These are phyloP conservation scores for Westerdykella aurantiaca DNA, from an alignment of 2,329 filamentous ascomycete species.

Conservation along the genomic window DNA sequence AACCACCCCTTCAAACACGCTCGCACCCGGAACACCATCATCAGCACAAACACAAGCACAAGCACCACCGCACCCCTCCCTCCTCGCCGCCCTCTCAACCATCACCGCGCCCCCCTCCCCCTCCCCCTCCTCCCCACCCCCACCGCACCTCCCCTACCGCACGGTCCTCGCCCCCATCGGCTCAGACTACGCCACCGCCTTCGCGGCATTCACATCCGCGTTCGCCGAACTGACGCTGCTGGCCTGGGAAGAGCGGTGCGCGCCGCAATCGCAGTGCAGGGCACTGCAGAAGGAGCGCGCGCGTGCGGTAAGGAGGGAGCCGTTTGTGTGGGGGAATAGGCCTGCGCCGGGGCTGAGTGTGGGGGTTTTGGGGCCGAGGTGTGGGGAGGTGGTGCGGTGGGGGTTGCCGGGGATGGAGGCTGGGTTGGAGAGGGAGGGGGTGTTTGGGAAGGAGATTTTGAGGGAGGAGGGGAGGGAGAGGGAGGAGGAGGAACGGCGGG, in stretches of 20 bases:
- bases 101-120: constrained; percentile 12
- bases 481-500: neutral
- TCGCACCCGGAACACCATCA: constrained; percentile 11
- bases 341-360: constrained; percentile 2
- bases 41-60: neutral
- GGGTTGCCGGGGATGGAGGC: constrained; percentile 9
- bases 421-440: constrained; percentile 3
- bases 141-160: constrained; percentile 8
- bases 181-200: constrained; percentile 30
- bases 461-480: constrained; percentile 1
- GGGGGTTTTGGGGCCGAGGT: constrained; percentile 1
- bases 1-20: constrained; percentile 8
- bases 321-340: constrained; percentile 23
- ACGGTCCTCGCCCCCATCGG: constrained; percentile 25
- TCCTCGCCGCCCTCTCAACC: neutral
- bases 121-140: constrained; percentile 1
- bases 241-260: constrained; percentile 39
- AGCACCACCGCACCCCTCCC: neutral
- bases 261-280: constrained; percentile 12
- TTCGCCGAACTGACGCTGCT: constrained; percentile 39
- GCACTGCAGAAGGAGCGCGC: constrained; percentile 18
- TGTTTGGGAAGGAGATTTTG: constrained; percentile 4
- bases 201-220: constrained; percentile 32
- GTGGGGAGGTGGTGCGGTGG: constrained; percentile 9
- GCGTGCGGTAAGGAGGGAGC: constrained; percentile 12